phyloP scores from a whole-genome alignment of 345 rosid species.

The Bruguiera sexangula region DNA sequence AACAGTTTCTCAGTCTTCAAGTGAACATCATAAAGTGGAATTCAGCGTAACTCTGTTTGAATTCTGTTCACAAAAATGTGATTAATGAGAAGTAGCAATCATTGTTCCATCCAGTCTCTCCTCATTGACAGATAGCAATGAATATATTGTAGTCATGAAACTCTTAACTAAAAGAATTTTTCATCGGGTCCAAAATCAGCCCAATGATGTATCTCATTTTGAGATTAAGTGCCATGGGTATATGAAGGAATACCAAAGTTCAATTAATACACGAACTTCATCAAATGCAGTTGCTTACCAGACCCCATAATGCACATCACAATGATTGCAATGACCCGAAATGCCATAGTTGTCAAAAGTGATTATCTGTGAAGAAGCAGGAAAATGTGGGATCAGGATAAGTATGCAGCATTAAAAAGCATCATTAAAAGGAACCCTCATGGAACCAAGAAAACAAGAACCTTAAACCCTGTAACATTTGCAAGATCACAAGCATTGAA shows the following conservation, averaged over 20 bases:
- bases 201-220: neutral
- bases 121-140: too few species aligned
- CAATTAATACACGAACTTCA: neutral
- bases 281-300: conserved; percentile 34
- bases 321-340: conserved; percentile 85
- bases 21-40: too few species aligned
- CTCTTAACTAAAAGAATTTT: too few species aligned
- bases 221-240: neutral
- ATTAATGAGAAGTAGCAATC: too few species aligned
- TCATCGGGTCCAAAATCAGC: too few species aligned
- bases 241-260: neutral
- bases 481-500: neutral
- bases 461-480: too few species aligned
- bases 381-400: conserved; percentile 1
- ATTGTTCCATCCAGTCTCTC: too few species aligned
- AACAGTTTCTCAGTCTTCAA: too few species aligned
- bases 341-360: conserved; percentile 76
- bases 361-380: conserved; percentile 46
- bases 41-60: too few species aligned
- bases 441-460: neutral
- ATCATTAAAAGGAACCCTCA: neutral
- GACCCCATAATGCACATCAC: conserved; percentile 66
- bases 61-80: too few species aligned
- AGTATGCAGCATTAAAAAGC: neutral
- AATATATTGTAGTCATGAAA: too few species aligned